Base-by-base conservation (phyloP, 495 filamentous ascomycete species). In the Aspergillus avenaceus region DNA sequence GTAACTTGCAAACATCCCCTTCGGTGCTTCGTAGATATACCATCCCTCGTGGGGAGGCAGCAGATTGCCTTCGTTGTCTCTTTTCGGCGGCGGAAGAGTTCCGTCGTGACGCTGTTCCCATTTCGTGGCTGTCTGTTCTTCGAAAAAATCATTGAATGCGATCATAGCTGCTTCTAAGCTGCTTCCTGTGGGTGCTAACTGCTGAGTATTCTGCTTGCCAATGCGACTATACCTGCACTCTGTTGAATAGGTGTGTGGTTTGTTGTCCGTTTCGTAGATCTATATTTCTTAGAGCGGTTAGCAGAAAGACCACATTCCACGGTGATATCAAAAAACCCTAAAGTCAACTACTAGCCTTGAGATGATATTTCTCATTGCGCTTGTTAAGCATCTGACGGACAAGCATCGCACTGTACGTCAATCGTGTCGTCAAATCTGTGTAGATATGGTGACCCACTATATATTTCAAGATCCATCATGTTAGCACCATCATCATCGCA, bases 81-180 rank as follows among this genome's bases (percentile, higher is more conserved):
- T 45, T 47, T 61, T 67, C 0, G 58, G 55, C 0, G 45, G 27
- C 6, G 55, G 55, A 7, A 50, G 9, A 6, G 52, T 49, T 11
- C 37, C 49, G 22, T 62, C 45, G 5, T 52, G 37, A 26, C 82
- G 71, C 24, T 80, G 50, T 0, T 77, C 69, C 85, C 84, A 89
- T 7, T 62, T 47, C 9, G 75, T 66, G 1, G 78, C 76, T 0
- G 81, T 80, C 57, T 83, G 77, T 2, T 63, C 54, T 11, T 62
- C 50, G 65, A 88, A 89, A 55, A 82, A 81, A 0, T 38, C n/a
- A 54, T 70, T 65, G 59, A 87, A 87, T 0, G 59, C 59, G 0
- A 22, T 53, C 23, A 77, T 66, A 6, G 79, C 80, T 6, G 48
- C 19, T 0, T 64, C 60, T 3, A 69, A 56, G 2, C 25, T 57